Evolutionary conservation across 768 basidiomycete genomes (phyloP).

Genomic region (Xerocomellus amylosporus): DNA sequence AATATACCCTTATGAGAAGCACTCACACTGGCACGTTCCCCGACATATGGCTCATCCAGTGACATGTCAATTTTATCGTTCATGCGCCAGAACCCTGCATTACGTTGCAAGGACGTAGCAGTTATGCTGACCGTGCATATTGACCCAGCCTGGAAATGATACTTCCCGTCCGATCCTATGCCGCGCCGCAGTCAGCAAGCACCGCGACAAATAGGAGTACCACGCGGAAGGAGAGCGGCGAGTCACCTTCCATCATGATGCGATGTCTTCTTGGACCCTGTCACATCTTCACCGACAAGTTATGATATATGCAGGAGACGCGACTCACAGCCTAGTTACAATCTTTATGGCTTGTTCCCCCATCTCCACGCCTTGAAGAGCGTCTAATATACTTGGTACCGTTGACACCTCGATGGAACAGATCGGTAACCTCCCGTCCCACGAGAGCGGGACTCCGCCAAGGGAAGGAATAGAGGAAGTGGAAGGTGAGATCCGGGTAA

Average conservation of each 20-base stretch:
- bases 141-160: constrained; percentile 74
- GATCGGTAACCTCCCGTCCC: constrained; percentile 48
- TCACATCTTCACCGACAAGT: constrained; percentile 5
- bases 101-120: constrained; percentile 3
- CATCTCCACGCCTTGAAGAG: constrained; percentile 21
- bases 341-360: constrained; percentile 57
- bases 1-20: neutral
- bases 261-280: constrained; percentile 57
- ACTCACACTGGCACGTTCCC: constrained; percentile 73
- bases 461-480: constrained; percentile 13
- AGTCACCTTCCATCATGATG: constrained; percentile 56
- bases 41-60: constrained; percentile 60
- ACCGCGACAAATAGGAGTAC: constrained; percentile 13
- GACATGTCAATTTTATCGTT: constrained; percentile 72
- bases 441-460: constrained; percentile 31
- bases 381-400: constrained; percentile 39
- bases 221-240: constrained; percentile 6
- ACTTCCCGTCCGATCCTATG: constrained; percentile 61
- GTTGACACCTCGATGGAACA: constrained; percentile 48
- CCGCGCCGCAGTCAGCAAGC: constrained; percentile 20
- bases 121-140: constrained; percentile 42
- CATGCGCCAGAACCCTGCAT: constrained; percentile 71
- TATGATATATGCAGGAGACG: neutral
- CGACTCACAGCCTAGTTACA: constrained; percentile 56
- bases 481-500: constrained; percentile 37